These are phyloP conservation scores for Hypoxylon cercidicola DNA, from an alignment of 495 filamentous ascomycete genomes.

Conservation along the genomic window DNA sequence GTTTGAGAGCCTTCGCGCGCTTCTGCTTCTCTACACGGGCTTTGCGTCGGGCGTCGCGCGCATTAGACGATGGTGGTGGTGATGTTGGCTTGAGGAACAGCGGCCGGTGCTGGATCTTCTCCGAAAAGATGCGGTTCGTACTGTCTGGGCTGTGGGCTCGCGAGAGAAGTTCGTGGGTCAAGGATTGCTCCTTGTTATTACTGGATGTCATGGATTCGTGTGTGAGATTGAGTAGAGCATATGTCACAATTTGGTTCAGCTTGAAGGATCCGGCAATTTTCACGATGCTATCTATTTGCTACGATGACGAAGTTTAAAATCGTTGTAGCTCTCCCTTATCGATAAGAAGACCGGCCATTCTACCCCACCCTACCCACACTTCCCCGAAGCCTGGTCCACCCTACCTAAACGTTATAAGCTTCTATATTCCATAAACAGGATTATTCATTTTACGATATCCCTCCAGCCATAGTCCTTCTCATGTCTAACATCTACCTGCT, in stretches of 20 bases:
- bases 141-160: constrained; percentile 78
- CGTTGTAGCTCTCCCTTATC: not conserved
- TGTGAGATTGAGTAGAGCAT: not conserved
- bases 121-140: constrained; percentile 75
- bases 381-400: no score
- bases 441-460: no score
- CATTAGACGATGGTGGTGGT: constrained; percentile 66
- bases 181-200: constrained; percentile 47
- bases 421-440: no score
- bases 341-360: no score
- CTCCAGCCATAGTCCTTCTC: no score
- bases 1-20: constrained; percentile 68
- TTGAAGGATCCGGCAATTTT: not conserved
- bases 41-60: constrained; percentile 70
- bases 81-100: constrained; percentile 81
- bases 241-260: not conserved
- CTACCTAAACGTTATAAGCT: no score
- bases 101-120: constrained; percentile 84
- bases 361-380: no score
- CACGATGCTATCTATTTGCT: not conserved
- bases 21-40: constrained; percentile 65
- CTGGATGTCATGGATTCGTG: constrained; percentile 22
- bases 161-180: constrained; percentile 74
- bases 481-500: no score
- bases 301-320: not conserved